These are phyloP conservation scores for Anthracocystis setariae DNA, from an alignment of 1,284 basidiomycete genomes.

Conservation along the genomic window DNA sequence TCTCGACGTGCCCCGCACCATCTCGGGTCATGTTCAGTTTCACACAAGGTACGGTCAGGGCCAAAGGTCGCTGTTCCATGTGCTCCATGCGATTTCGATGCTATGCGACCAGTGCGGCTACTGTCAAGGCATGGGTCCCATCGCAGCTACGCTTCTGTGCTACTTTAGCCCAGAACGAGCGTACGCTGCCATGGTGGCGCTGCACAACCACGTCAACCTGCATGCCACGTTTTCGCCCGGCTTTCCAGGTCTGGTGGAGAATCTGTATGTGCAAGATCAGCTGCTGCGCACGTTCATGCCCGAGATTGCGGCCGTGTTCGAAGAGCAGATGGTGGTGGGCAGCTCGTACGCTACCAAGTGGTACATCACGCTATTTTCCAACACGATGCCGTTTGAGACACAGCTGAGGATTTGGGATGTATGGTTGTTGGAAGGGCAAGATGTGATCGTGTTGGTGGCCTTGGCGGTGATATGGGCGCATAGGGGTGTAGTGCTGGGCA, in stretches of 20 bases:
- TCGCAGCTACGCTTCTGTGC: slow-evolving; percentile 91
- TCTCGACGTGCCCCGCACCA: slow-evolving; percentile 95
- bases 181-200: slow-evolving; percentile 81
- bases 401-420: slow-evolving; percentile 95
- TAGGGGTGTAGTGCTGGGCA: slow-evolving; percentile 51
- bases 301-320: slow-evolving; percentile 81
- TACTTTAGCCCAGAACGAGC: slow-evolving; percentile 79
- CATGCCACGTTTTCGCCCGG: slow-evolving; percentile 91
- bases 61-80: slow-evolving; percentile 77
- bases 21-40: slow-evolving; percentile 93
- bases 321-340: slow-evolving; percentile 81
- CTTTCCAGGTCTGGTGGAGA: slow-evolving; percentile 92
- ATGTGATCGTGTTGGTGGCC: slow-evolving; percentile 85
- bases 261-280: slow-evolving; percentile 91
- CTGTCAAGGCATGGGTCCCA: slow-evolving; percentile 98
- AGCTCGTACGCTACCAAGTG: slow-evolving; percentile 97
- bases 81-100: slow-evolving; percentile 89
- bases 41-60: slow-evolving; percentile 92
- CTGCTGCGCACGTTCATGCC: slow-evolving; percentile 87
- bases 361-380: slow-evolving; percentile 93
- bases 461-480: slow-evolving; percentile 90
- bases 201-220: slow-evolving; percentile 81
- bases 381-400: slow-evolving; percentile 93
- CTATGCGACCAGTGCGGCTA: slow-evolving; percentile 89
- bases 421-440: slow-evolving; percentile 87